A percentile compares a stretch with the other conserved stretches of the same genome.
phyloP scores from a whole-genome alignment of 2,329 filamentous ascomycete genomes.

The Calonectria pteridis region DNA sequence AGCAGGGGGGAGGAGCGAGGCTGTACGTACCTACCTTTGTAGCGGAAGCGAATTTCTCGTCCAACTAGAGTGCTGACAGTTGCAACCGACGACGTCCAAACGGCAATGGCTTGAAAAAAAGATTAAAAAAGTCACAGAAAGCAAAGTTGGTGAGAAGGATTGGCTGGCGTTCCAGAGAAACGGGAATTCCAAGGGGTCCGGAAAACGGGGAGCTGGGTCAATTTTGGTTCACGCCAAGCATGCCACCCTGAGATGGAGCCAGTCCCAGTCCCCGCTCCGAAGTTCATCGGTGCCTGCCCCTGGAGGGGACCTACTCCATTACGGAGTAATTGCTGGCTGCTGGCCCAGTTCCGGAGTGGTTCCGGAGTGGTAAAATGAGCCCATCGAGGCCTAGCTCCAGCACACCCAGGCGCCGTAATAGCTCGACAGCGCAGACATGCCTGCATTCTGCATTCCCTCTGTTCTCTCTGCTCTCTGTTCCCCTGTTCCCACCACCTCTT shows the following conservation, averaged over 20 bases:
- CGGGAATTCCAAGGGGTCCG: not conserved
- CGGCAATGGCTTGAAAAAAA: not conserved
- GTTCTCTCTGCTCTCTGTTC: too few species aligned
- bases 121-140: not conserved
- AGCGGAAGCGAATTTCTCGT: not conserved
- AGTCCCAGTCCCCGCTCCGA: not conserved
- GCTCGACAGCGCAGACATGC: not conserved
- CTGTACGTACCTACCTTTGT: not conserved
- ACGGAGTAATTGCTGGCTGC: not conserved
- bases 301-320: not conserved
- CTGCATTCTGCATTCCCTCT: not conserved
- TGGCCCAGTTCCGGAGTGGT: not conserved
- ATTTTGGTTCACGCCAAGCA: conserved; percentile 24
- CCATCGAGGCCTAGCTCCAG: not conserved
- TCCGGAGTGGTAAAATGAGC: conserved; percentile 1
- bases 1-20: too few species aligned
- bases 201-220: conserved; percentile 14
- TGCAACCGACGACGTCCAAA: not conserved
- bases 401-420: not conserved
- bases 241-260: not conserved
- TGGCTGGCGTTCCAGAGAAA: not conserved
- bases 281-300: not conserved
- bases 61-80: conserved; percentile 12
- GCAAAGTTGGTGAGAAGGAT: not conserved
- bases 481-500: too few species aligned